Percentiles rank a stretch among this genome's conserved stretches.
These are phyloP conservation scores for Picochlorum costavermella DNA, from an alignment of 139 green algal genomes.

Conservation along the genomic window DNA sequence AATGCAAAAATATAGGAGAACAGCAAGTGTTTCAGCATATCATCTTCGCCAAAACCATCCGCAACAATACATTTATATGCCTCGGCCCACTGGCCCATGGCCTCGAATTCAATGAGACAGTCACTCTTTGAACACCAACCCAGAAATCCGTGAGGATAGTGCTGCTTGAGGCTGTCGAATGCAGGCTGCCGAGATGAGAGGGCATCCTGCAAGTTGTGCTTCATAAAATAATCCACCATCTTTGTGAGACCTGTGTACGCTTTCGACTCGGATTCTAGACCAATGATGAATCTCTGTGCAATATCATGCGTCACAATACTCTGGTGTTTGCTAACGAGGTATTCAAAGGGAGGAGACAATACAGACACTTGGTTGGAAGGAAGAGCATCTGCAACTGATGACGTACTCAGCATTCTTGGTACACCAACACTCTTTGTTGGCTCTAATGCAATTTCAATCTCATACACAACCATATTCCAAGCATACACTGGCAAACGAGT, in stretches of 20 bases:
- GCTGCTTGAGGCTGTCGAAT: conserved; percentile 16
- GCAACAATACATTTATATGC: background rate
- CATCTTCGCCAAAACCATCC: conserved; percentile 14
- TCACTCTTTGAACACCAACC: conserved; percentile 19
- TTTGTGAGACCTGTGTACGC: conserved; percentile 4
- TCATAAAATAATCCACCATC: background rate
- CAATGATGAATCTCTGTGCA: conserved; percentile 14
- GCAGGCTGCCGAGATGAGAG: background rate
- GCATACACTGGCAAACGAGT: no score
- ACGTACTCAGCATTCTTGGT: background rate
- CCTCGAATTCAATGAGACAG: conserved; percentile 10
- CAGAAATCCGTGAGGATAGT: conserved; percentile 19
- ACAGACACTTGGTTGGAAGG: background rate
- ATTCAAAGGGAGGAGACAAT: background rate
- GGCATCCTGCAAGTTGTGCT: background rate
- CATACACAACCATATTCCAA: no score
- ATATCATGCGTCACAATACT: conserved; percentile 11
- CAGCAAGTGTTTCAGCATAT: conserved; percentile 22
- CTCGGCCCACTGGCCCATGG: background rate
- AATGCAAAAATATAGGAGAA: conserved; percentile 21
- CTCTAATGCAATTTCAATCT: no score
- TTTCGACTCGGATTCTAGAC: conserved; percentile 10
- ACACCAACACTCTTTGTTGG: background rate
- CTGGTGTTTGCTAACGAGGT: conserved; percentile 3
- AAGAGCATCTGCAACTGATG: background rate